A percentile compares a stretch with the other conserved stretches of the same genome.
phyloP scores from a whole-genome alignment of 202 grass and related monocot genomes.

The Saccharum hybrid region DNA sequence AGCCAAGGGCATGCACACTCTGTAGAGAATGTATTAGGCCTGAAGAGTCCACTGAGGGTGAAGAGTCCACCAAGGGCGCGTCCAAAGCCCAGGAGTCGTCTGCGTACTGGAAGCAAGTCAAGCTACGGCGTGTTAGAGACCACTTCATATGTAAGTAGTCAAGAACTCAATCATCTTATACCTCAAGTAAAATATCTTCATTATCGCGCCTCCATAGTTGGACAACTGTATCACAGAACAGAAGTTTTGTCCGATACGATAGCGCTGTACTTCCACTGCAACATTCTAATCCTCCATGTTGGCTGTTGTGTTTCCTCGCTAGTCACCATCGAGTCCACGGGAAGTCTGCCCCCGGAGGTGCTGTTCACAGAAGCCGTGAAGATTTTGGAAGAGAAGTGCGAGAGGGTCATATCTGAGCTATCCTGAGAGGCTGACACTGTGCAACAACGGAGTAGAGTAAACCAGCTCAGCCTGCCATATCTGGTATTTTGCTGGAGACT shows the following conservation, averaged over 20 bases:
- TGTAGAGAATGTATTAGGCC: conserved; percentile 74
- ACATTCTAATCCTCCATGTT: conserved; percentile 3
- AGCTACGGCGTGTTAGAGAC: conserved; percentile 74
- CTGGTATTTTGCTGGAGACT: background rate
- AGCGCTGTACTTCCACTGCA: background rate
- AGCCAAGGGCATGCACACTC: conserved; percentile 75
- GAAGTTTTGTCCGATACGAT: background rate
- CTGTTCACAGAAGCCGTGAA: conserved; percentile 83
- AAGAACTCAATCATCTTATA: conserved; percentile 1
- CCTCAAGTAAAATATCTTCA: background rate
- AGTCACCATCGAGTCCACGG: conserved; percentile 82
- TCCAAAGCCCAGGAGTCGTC: too few species aligned
- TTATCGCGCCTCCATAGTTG: background rate
- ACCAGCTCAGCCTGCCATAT: background rate
- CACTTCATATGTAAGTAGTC: conserved; percentile 92
- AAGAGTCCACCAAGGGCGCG: too few species aligned
- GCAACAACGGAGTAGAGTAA: background rate
- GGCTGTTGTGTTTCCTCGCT: conserved; percentile 20
- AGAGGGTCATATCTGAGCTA: conserved; percentile 67
- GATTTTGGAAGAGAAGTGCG: conserved; percentile 83
- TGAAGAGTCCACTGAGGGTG: too few species aligned
- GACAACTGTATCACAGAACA: background rate
- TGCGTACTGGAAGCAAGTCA: conserved; percentile 39
- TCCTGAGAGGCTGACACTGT: conserved; percentile 32
- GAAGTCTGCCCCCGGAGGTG: conserved; percentile 66